These are phyloP conservation scores for Acorus gramineus DNA, from an alignment of 106 monocot species.

Conservation along the genomic window DNA sequence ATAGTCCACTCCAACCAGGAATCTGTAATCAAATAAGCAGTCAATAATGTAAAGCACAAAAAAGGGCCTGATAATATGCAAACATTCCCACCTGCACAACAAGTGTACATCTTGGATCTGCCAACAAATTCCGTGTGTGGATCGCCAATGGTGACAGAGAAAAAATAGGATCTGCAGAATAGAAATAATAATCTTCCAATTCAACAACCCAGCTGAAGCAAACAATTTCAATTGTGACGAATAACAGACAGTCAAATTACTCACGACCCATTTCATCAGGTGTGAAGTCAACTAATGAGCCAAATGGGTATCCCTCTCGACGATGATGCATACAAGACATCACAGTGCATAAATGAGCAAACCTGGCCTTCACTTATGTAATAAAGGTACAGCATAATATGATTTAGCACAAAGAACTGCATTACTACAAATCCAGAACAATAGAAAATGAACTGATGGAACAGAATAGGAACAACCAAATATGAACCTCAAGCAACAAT, in stretches of 20 bases:
- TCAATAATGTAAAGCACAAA: not conserved
- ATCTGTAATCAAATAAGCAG: constrained; percentile 29
- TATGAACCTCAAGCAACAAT: not conserved
- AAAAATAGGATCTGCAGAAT: constrained; percentile 81
- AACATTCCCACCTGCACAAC: constrained; percentile 72
- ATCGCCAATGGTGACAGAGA: constrained; percentile 89
- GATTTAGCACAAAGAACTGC: not conserved
- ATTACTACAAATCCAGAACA: not conserved
- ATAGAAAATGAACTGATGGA: not conserved
- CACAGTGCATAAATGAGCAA: constrained; percentile 86
- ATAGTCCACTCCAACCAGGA: constrained; percentile 97
- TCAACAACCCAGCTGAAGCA: not conserved
- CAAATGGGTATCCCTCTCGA: constrained; percentile 89
- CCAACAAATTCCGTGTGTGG: constrained; percentile 87
- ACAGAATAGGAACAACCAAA: not conserved
- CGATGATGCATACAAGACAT: constrained; percentile 97
- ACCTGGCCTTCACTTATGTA: constrained; percentile 50
- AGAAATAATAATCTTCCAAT: not conserved
- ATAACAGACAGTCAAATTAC: constrained; percentile 8
- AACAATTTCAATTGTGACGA: not conserved
- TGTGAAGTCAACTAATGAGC: constrained; percentile 94
- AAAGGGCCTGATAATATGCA: not conserved
- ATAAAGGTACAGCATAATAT: constrained; percentile 1
- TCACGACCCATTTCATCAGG: constrained; percentile 82
- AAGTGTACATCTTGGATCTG: constrained; percentile 89